phyloP scores from a whole-genome alignment of 139 green algal species.

The Edaphochlamys debaryana region DNA sequence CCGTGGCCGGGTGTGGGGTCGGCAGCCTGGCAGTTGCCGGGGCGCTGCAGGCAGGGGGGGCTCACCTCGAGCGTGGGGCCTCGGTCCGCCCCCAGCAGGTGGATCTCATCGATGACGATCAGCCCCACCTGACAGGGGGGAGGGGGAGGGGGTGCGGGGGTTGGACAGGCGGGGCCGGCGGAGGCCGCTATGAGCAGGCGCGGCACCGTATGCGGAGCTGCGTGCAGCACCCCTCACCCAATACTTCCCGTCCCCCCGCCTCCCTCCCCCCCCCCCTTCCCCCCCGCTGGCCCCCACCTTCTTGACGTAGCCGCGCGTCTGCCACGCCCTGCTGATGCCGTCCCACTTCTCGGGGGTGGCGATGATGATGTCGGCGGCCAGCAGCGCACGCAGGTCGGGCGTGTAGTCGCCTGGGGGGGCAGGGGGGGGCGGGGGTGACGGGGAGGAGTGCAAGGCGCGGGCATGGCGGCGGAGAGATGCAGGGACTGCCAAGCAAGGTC shows the following conservation, averaged over 20 bases:
- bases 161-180: too few species aligned
- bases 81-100: slow-evolving; percentile 94
- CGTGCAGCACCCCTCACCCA: too few species aligned
- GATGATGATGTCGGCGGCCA: slow-evolving; percentile 95
- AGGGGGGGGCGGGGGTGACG: not conserved
- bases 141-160: not conserved
- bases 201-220: too few species aligned
- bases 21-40: slow-evolving; percentile 65
- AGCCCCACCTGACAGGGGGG: slow-evolving; percentile 73
- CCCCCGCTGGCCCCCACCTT: slow-evolving; percentile 53
- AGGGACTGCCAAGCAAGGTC: too few species aligned
- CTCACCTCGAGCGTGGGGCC: slow-evolving; percentile 97
- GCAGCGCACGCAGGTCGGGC: slow-evolving; percentile 84
- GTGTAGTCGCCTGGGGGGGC: slow-evolving; percentile 81
- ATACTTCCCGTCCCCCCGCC: too few species aligned
- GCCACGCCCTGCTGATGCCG: slow-evolving; percentile 93
- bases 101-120: slow-evolving; percentile 98
- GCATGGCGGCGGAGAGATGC: not conserved
- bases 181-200: too few species aligned
- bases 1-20: not conserved
- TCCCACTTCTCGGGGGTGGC: slow-evolving; percentile 98
- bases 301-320: slow-evolving; percentile 81
- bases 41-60: not conserved
- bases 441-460: not conserved
- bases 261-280: too few species aligned